Conservation (phyloP, 805 yeast genomes). For the Saccharomyces mikatae region DNA sequence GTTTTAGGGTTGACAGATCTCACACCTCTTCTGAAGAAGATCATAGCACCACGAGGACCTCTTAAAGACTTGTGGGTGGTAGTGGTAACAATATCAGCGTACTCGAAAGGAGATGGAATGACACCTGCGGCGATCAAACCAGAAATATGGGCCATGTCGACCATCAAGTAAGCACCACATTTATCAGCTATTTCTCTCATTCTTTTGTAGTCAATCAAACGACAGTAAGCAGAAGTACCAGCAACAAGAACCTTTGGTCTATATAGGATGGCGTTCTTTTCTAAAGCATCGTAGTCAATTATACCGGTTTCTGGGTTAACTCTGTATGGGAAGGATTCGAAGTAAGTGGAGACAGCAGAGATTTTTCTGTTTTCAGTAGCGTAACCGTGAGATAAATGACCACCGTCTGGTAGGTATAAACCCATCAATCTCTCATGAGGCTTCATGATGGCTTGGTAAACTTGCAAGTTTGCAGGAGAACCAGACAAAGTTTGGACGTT, state of each 20-base stretch:
- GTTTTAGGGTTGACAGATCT: conserved; percentile 79
- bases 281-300: conserved; percentile 93
- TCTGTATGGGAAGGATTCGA: conserved; percentile 98
- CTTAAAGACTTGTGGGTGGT: conserved; percentile 97
- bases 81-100: conserved; percentile 95
- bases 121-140: conserved; percentile 95
- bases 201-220: conserved; percentile 92
- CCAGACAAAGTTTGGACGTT: conserved; percentile 95
- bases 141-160: conserved; percentile 97
- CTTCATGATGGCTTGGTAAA: conserved; percentile 88
- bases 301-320: conserved; percentile 86
- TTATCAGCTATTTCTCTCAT: conserved; percentile 94
- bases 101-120: conserved; percentile 91
- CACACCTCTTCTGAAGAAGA: conserved; percentile 94
- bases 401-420: conserved; percentile 96
- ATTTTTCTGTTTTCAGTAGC: conserved; percentile 91
- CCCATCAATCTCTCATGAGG: conserved; percentile 98
- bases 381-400: conserved; percentile 97
- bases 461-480: conserved; percentile 96
- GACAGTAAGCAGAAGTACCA: conserved; percentile 96
- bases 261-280: conserved; percentile 80
- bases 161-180: conserved; percentile 92
- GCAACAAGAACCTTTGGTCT: conserved; percentile 96
- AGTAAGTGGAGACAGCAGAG: conserved; percentile 91
- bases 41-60: conserved; percentile 99